A percentile compares a stretch with the other conserved stretches of the same genome.
Evolutionary conservation across 352 stramenopile genomes (phyloP).

Genomic region (Phytophthora rubi): DNA sequence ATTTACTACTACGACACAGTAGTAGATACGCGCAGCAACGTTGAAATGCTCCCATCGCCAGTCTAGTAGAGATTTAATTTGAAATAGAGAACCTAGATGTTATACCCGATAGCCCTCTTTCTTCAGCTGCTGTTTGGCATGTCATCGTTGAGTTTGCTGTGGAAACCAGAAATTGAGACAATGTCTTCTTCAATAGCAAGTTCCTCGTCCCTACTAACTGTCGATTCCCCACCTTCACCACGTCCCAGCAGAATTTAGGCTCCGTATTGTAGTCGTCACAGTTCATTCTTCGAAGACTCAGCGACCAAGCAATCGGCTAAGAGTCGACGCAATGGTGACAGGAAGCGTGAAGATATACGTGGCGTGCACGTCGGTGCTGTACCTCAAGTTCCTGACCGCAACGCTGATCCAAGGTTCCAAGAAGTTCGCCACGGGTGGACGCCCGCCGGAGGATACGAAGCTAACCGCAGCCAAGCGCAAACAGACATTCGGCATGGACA

Average conservation of each 20-base stretch:
- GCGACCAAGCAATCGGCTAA: too few species aligned
- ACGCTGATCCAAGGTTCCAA: conserved; percentile 58
- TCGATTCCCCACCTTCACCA: background rate
- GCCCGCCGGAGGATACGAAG: conserved; percentile 61
- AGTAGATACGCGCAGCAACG: background rate
- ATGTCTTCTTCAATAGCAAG: background rate
- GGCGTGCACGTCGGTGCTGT: conserved; percentile 46
- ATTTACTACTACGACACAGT: background rate
- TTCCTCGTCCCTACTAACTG: background rate
- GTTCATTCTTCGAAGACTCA: background rate
- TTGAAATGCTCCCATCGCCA: background rate
- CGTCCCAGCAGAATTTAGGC: background rate
- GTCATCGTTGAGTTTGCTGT: too few species aligned
- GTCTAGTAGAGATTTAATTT: too few species aligned
- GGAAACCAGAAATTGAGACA: too few species aligned
- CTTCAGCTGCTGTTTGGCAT: too few species aligned
- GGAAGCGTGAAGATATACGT: conserved; percentile 33
- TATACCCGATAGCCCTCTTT: background rate
- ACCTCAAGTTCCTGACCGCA: conserved; percentile 66
- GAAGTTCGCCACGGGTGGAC: conserved; percentile 56
- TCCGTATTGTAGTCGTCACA: background rate
- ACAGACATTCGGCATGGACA: conserved; percentile 23
- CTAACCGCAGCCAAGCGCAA: conserved; percentile 35
- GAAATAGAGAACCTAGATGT: conserved; percentile 2
- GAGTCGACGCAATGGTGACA: conserved; percentile 4